Evolutionary conservation across 345 rosid genomes (phyloP), one percentile per base, ranked within the genome.

Genomic region (Rhodamnia rubescens): DNA sequence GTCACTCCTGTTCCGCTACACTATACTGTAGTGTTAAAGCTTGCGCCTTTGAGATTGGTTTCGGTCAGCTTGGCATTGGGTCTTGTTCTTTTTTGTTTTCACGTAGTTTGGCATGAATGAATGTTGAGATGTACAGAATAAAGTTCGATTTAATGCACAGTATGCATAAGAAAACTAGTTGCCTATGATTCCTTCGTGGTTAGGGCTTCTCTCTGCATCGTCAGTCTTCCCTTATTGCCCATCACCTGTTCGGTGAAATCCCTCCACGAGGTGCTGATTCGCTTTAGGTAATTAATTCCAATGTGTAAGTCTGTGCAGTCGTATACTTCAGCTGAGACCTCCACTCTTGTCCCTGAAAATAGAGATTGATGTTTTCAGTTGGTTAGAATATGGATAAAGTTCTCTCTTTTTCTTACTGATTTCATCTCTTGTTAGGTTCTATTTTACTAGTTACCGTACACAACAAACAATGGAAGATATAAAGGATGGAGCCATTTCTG

Each of bases 401-500:
- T 69, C 29, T 44, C 36, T 47, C 83, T 81, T 51, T 27, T 54
- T 52, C 44, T 82, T 32, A 22, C 26, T 52, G 26, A 27, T 36
- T 21, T 54, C 26, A 0, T 82, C 57, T 54, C 58, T 27, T 18
- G 40, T 82, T 82, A 18, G 12, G 42, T 69, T 32, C 78, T 69
- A 69, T 69, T 69, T 69, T 69, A 47, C 47, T 69, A 69, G 78
- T 18, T 16, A 32, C 24, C 5, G 24, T 69, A 32, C 78, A 16
- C 47, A 69, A 40, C 78, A 69, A 69, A 32, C 83, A 57, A 95
- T 97, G 98, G 98, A 92, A 87, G 89, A 91, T 84, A 93, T 96
- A 53, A 91, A 93, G 89, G 93, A 92, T 10, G 98, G 99, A 80
- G 88, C 87, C 24, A 89, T 93, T 24, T 89, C 93, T 12, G 99